Evolutionary conservation across 169 alveolate genomes (phyloP).

Genomic region (Besnoitia besnoiti): DNA sequence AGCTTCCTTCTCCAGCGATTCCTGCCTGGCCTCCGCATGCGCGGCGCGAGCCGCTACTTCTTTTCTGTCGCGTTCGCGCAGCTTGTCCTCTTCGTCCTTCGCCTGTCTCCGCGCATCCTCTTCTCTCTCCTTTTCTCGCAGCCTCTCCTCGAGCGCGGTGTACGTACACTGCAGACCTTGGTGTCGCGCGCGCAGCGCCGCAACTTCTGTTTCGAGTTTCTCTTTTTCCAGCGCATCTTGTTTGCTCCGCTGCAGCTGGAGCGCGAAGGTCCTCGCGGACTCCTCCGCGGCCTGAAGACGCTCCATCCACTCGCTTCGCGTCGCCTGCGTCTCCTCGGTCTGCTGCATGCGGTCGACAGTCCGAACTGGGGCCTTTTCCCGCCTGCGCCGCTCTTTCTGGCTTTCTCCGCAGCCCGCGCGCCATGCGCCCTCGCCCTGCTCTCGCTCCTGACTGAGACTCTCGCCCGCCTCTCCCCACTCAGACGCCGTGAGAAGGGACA

Average conservation of each 20-base stretch:
- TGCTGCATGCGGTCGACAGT: conserved; percentile 23
- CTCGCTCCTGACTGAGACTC: too few species aligned
- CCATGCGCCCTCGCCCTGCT: neutral
- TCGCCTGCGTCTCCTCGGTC: neutral
- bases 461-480: too few species aligned
- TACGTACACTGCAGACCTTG: neutral
- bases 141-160: neutral
- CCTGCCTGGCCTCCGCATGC: neutral
- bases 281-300: neutral
- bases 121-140: neutral
- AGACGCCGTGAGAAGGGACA: too few species aligned
- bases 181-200: neutral
- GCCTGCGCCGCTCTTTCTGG: neutral
- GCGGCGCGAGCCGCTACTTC: neutral
- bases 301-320: neutral
- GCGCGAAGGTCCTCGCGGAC: neutral
- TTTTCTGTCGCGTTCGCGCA: neutral
- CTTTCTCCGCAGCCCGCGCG: neutral
- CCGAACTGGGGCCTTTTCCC: neutral
- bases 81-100: neutral
- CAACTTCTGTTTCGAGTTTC: neutral
- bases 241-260: neutral
- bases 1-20: neutral
- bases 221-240: neutral
- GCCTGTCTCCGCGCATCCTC: neutral